phyloP scores from a whole-genome alignment of 306 rosid species.

The Trichosanthes truncata region DNA sequence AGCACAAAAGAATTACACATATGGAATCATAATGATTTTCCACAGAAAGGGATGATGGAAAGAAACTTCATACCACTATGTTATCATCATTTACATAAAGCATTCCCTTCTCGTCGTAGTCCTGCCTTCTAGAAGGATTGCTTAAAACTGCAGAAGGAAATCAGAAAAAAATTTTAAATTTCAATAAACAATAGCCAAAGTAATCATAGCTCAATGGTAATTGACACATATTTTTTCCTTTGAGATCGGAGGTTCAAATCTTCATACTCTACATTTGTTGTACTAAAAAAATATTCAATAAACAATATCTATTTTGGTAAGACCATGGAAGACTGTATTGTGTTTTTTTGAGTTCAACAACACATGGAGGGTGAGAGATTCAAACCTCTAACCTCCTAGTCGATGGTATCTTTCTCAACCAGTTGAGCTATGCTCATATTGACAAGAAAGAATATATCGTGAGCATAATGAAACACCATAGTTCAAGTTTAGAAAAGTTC shows the following conservation, averaged over 20 bases:
- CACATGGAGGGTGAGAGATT: background rate
- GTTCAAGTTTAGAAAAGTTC: background rate
- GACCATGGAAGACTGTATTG: too few relatives aligned
- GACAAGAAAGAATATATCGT: too few relatives aligned
- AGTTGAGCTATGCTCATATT: too few relatives aligned
- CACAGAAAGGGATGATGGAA: background rate
- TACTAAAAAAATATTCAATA: too few relatives aligned
- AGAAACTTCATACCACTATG: constrained; percentile 48
- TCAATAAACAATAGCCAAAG: background rate
- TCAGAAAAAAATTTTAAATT: background rate
- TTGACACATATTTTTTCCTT: too few relatives aligned
- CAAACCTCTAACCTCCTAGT: background rate
- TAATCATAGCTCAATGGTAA: too few relatives aligned
- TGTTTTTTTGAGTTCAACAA: background rate
- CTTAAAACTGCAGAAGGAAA: constrained; percentile 59
- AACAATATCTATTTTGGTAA: too few relatives aligned
- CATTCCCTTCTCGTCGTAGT: constrained; percentile 83
- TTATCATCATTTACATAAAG: constrained; percentile 60
- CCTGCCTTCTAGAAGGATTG: constrained; percentile 75
- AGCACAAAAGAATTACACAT: background rate
- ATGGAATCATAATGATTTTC: background rate
- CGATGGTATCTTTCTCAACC: too few relatives aligned
- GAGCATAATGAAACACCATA: background rate
- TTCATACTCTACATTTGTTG: too few relatives aligned
- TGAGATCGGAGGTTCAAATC: too few relatives aligned